These are phyloP conservation scores for Neofusicoccum kwambonambiense DNA, from an alignment of 2,329 filamentous ascomycete genomes.

Conservation along the genomic window DNA sequence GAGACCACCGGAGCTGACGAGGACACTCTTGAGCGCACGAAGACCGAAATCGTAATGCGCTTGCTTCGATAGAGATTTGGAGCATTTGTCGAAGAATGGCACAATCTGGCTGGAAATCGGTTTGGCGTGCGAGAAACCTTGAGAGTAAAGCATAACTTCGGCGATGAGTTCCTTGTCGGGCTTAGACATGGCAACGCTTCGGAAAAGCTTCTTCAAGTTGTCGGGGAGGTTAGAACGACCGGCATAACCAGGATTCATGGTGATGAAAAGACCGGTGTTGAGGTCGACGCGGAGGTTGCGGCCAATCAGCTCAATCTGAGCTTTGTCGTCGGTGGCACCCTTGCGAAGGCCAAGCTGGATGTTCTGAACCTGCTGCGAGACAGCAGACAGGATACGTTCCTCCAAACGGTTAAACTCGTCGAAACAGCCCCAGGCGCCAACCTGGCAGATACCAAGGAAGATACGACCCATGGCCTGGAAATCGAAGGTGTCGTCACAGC, in stretches of 20 bases:
- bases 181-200: constrained; percentile 99
- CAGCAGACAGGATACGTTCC: constrained; percentile 93
- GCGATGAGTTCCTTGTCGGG: constrained; percentile 99
- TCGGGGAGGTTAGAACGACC: constrained; percentile 97
- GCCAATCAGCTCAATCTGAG: constrained; percentile 91
- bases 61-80: constrained; percentile 81
- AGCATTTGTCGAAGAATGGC: constrained; percentile 95
- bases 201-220: constrained; percentile 99
- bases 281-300: constrained; percentile 84
- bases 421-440: constrained; percentile 99
- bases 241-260: constrained; percentile 99
- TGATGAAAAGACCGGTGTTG: constrained; percentile 99
- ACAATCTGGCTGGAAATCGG: constrained; percentile 91
- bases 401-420: constrained; percentile 99
- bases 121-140: constrained; percentile 97
- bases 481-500: constrained; percentile 98
- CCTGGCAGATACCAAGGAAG: constrained; percentile 97
- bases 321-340: constrained; percentile 73
- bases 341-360: constrained; percentile 95
- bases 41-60: constrained; percentile 99
- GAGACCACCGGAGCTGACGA: constrained; percentile 94
- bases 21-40: constrained; percentile 94
- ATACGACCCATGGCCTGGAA: constrained; percentile 99
- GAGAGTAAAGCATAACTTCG: constrained; percentile 99
- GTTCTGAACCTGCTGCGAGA: constrained; percentile 99